A percentile compares a stretch with the other conserved stretches of the same genome.
Conservation (phyloP, 2,329 filamentous ascomycete genomes). For the Botrytis fabae region DNA sequence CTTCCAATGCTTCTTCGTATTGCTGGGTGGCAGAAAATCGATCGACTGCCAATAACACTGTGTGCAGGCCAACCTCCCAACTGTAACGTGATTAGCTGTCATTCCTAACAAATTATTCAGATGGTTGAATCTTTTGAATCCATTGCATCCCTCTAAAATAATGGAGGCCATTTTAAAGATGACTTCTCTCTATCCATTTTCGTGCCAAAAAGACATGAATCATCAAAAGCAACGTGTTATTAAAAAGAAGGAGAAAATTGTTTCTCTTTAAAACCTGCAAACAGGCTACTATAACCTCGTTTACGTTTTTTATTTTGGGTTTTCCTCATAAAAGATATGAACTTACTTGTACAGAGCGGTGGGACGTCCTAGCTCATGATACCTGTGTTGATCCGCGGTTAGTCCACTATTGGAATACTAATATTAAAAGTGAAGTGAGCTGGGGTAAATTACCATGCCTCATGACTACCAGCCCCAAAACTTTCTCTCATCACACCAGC, state of each 20-base stretch:
- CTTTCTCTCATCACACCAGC: not conserved
- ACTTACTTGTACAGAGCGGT: constrained; percentile 36
- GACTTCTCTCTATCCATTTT: not conserved
- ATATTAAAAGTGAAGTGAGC: not conserved
- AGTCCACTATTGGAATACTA: not conserved
- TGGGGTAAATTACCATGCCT: not conserved
- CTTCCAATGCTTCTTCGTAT: constrained; percentile 28
- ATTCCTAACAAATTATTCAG: not conserved
- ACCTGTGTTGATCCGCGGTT: not conserved
- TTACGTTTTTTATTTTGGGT: not conserved
- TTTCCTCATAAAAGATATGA: not conserved
- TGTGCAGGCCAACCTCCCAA: constrained; percentile 40
- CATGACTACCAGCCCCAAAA: not conserved
- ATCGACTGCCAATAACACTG: constrained; percentile 30
- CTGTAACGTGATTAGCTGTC: not conserved
- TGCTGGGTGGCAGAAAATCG: constrained; percentile 32
- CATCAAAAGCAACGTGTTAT: not conserved
- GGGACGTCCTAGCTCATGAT: constrained; percentile 33
- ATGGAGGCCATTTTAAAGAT: fast-evolving
- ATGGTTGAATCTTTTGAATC: not conserved
- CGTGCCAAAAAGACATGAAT: not conserved
- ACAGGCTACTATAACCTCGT: not conserved
- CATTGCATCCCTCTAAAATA: not conserved
- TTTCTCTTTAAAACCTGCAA: fast-evolving
- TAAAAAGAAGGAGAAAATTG: not conserved